Base-by-base conservation (phyloP, 1,284 basidiomycete genomes). In the Cutaneotrichosporon sp. region DNA sequence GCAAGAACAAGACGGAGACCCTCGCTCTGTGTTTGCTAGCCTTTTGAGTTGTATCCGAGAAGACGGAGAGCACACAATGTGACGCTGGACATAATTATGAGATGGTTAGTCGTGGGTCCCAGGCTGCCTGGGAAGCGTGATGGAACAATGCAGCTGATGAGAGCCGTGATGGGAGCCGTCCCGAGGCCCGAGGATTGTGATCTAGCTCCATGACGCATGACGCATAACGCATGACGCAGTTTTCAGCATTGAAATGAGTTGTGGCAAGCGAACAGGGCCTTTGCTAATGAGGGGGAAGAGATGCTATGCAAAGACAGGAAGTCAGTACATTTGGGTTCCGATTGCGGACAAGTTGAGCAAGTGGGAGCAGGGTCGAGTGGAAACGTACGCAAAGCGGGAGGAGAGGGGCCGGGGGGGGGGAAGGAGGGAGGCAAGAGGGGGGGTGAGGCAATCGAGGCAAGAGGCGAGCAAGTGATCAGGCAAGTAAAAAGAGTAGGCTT, bases 321-420 rank as follows among this genome's bases (percentile, higher is more conserved):
- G 18, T n/a, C 13, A 18, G 51, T 31, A 13, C 18, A 53, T 32
- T 53, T 53, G 51, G 51, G 51, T 53, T 53, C 51, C 49, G 49
- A 51, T 51, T 51, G 49, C 49, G 9, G 49, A 50, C 9, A 22
- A 30, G 49, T 10, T 51, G 49, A 26, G 49, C 21, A 51, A 31
- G 21, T 31, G 30, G 30, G 21, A 51, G 22, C 5, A 51, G 49
- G 49, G 49, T 26, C 9, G 13, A 30, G 49, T 10, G 4, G 49
- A 30, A 30, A 22, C 26, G 22, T 51, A 51, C 49, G 49, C 49
- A 51, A 51, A 31, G 22, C 49, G 49, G 49, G 49, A 51, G 21
- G 46, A 18, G 11, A 47, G 46, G 16, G 26, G n/a, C n/a, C 42
- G 14, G 14, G 42, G 14, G 21, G 6, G 7, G 42, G 5, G 16